Evolutionary conservation across 2,329 filamentous ascomycete genomes (phyloP).

Genomic region (Cladosporium cucumerinum): DNA sequence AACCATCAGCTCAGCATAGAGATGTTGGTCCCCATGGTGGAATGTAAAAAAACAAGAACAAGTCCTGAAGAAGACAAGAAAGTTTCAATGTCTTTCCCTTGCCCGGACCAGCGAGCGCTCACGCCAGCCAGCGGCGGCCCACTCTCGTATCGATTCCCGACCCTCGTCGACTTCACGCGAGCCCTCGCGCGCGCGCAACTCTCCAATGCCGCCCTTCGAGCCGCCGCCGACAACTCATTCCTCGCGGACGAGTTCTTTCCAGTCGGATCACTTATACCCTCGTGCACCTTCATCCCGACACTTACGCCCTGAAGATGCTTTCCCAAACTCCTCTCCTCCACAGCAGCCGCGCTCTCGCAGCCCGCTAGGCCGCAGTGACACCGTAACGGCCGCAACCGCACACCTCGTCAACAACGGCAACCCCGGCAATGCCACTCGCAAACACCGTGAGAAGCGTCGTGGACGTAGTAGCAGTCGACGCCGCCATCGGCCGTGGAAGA

Average conservation of each 20-base stretch:
- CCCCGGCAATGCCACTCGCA: constrained; percentile 24
- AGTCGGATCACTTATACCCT: constrained; percentile 15
- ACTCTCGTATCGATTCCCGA: constrained; percentile 1
- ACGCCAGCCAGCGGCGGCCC: background rate
- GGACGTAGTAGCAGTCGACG: constrained; percentile 64
- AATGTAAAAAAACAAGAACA: background rate
- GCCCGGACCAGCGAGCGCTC: constrained; percentile 5
- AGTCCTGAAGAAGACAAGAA: constrained; percentile 3
- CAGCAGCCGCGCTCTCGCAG: constrained; percentile 32
- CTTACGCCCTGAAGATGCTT: constrained; percentile 82
- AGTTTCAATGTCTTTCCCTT: background rate
- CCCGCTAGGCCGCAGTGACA: constrained; percentile 33
- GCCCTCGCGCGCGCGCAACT: constrained; percentile 29
- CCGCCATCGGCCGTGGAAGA: constrained; percentile 68
- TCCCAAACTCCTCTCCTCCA: constrained; percentile 61
- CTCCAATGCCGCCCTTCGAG: constrained; percentile 19
- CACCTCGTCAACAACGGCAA: constrained; percentile 14
- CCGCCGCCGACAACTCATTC: constrained; percentile 19
- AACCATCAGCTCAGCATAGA: background rate
- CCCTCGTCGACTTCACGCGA: constrained; percentile 15
- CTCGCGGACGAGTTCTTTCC: constrained; percentile 23
- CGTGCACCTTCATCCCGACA: constrained; percentile 37
- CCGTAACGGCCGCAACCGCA: constrained; percentile 21
- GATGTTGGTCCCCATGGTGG: background rate
- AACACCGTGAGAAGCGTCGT: constrained; percentile 48